A percentile compares a stretch with the other conserved stretches of the same genome.
phyloP scores from a whole-genome alignment of 2,329 filamentous ascomycete species.

The Talaromyces sp. region DNA sequence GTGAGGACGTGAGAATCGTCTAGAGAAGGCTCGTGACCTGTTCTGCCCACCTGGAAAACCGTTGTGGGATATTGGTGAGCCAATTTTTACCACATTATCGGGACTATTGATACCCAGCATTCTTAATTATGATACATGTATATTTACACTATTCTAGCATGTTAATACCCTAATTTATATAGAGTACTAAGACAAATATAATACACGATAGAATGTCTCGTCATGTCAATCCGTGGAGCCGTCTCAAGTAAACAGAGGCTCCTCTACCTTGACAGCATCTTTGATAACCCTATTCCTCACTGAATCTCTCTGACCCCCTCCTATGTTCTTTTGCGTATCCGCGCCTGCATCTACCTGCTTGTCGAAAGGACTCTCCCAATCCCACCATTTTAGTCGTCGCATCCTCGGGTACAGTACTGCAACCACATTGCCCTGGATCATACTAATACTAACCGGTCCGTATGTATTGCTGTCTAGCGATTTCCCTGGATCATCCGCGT shows the following conservation, averaged over 20 bases:
- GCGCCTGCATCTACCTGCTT: constrained; percentile 16
- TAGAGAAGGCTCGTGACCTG: not conserved
- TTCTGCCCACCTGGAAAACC: not conserved
- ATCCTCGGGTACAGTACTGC: constrained; percentile 63
- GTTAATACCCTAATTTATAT: not conserved
- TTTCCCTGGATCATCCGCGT: constrained; percentile 61
- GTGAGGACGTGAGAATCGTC: constrained; percentile 48
- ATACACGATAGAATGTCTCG: not conserved
- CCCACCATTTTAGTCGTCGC: constrained; percentile 31
- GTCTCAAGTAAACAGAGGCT: constrained; percentile 19
- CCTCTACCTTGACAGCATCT: constrained; percentile 31
- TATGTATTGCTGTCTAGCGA: constrained; percentile 85
- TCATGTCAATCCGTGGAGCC: not conserved
- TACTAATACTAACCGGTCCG: constrained; percentile 70
- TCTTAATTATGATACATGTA: constrained; percentile 15
- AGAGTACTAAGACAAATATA: not conserved
- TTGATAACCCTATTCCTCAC: constrained; percentile 33
- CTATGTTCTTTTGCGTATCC: constrained; percentile 17
- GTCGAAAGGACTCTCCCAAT: constrained; percentile 30
- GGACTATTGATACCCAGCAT: not conserved
- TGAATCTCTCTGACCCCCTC: constrained; percentile 25
- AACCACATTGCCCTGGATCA: constrained; percentile 71
- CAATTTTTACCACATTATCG: not conserved
- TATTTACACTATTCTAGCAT: constrained; percentile 11
- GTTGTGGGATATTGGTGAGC: not conserved